Base-by-base conservation (phyloP, 345 rosid genomes). In the Hibiscus syriacus region DNA sequence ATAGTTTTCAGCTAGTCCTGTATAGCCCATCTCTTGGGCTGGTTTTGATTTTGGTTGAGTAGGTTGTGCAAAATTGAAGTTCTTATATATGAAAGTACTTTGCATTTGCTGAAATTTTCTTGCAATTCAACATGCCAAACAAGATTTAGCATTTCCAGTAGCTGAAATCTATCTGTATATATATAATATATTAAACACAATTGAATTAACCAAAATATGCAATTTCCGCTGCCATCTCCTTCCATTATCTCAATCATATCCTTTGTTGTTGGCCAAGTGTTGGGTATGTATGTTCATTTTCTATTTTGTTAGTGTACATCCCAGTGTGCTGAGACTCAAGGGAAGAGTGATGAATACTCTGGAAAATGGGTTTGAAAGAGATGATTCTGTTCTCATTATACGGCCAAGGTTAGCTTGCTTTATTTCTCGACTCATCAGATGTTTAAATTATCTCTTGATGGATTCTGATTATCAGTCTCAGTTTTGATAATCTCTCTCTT, bases 321-420 rank as follows among this genome's bases (percentile, higher is more conserved):
- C 72, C 88, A 84, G 70, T 85, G 84, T 5, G 80, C 81, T 5
- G 78, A 82, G 56, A 82, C 84, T 64, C 86, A 80, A 50, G 86
- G 85, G n/a, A 73, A 81, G 72, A 86, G 87, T 74, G 87, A 82
- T 80, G 86, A 79, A 74, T 80, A 66, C 62, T 71, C 84, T 36
- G 88, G 86, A 73, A 76, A 72, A 23, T 86, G 91, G 88, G 43
- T 84, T 72, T 66, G 75, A 71, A 77, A 73, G 49, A 78, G 85
- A 67, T 25, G 78, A 84, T 46, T 80, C 74, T 10, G 38, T 82
- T 9, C 80, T 81, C 57, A 29, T 86, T 54, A 74, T 84, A 20
- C 84, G 20, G 82, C 88, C 1, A 84, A 84, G 86, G 88, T 86
- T 53, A 34, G 26, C 25, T 50, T 20, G 3, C 26, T 26, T 16